Evolutionary conservation across 2,329 filamentous ascomycete species (phyloP).

Genomic region (Dichotomopilus funicola): DNA sequence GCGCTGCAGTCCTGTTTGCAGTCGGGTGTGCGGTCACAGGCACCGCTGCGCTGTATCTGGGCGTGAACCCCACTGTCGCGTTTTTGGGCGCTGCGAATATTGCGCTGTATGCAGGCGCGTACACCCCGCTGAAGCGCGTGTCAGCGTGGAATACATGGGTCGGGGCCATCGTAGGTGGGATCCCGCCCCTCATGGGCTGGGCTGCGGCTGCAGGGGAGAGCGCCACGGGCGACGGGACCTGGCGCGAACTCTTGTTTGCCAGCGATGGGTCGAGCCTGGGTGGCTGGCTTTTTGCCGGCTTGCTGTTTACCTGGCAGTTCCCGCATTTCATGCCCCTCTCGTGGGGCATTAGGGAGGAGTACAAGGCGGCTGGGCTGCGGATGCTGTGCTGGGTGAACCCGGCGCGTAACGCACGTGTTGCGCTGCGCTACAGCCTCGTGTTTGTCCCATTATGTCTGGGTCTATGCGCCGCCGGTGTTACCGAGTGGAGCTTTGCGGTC

Average conservation of each 20-base stretch:
- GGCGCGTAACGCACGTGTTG: constrained; percentile 76
- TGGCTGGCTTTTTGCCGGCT: constrained; percentile 78
- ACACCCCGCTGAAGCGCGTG: constrained; percentile 87
- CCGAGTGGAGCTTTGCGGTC: constrained; percentile 75
- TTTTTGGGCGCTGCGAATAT: constrained; percentile 82
- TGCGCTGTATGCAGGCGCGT: constrained; percentile 79
- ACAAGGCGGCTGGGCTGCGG: constrained; percentile 61
- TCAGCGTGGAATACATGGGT: constrained; percentile 90
- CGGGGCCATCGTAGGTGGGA: constrained; percentile 84
- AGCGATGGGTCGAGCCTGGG: constrained; percentile 57
- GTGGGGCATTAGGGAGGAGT: constrained; percentile 84
- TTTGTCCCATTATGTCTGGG: constrained; percentile 83
- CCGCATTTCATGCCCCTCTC: constrained; percentile 95
- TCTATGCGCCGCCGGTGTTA: constrained; percentile 72
- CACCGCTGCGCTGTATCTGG: constrained; percentile 69
- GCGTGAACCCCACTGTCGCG: constrained; percentile 90
- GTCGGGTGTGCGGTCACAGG: constrained; percentile 64
- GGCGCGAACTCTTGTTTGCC: constrained; percentile 69
- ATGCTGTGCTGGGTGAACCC: constrained; percentile 87
- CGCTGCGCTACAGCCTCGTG: constrained; percentile 74
- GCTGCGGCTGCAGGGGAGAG: constrained; percentile 86
- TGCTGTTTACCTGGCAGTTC: constrained; percentile 96
- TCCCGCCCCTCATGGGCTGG: constrained; percentile 97
- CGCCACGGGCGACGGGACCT: constrained; percentile 67
- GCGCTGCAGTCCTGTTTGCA: constrained; percentile 72